phyloP scores from a whole-genome alignment of 106 monocot species.

The Apostasia ramifera region DNA sequence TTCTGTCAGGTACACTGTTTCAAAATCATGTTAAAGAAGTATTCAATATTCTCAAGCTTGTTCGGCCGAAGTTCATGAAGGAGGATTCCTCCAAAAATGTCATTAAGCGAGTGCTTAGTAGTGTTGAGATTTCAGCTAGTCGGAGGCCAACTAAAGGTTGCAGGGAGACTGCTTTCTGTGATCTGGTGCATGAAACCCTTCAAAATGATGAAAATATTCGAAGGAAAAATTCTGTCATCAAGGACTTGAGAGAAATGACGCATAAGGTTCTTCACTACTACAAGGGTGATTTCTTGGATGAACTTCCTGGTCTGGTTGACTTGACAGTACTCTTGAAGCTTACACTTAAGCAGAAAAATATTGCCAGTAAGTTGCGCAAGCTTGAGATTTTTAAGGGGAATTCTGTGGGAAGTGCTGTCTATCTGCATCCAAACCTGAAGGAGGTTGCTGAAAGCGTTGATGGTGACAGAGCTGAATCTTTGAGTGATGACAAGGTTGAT shows the following conservation, averaged over 20 bases:
- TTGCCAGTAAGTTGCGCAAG: constrained; percentile 23
- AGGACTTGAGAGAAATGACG: constrained; percentile 66
- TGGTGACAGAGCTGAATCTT: constrained; percentile 23
- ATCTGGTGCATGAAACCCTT: constrained; percentile 67
- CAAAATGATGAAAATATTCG: constrained; percentile 40
- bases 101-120: constrained; percentile 44
- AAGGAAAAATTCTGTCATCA: constrained; percentile 54
- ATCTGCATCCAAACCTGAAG: constrained; percentile 65
- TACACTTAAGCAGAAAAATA: constrained; percentile 38
- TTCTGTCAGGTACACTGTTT: constrained; percentile 91
- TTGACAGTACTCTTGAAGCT: constrained; percentile 67
- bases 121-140: constrained; percentile 41
- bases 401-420: constrained; percentile 59
- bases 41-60: constrained; percentile 86
- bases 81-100: constrained; percentile 36
- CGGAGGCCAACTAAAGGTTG: constrained; percentile 19
- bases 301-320: constrained; percentile 69
- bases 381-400: constrained; percentile 67
- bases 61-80: constrained; percentile 67
- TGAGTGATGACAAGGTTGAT: constrained; percentile 36
- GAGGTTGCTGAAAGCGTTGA: constrained; percentile 46
- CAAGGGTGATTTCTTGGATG: constrained; percentile 78
- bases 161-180: constrained; percentile 40
- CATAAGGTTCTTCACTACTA: constrained; percentile 80
- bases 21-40: constrained; percentile 91